Conservation (phyloP, 306 rosid genomes). For the Pyrus bretschneideri region DNA sequence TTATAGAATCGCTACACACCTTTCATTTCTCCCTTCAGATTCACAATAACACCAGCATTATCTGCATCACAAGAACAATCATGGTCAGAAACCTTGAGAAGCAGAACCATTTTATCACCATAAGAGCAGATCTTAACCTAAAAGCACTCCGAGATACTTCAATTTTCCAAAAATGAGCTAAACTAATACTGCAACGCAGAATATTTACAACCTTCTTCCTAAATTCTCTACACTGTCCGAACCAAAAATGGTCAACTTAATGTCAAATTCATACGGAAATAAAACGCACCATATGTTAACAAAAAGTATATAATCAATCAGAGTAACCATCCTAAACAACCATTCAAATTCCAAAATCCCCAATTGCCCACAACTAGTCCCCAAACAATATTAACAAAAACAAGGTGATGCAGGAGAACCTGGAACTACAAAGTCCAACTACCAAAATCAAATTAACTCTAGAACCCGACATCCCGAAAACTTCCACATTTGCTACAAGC, state of each 20-base stretch:
- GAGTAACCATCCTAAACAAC: neutral
- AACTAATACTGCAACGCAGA: neutral
- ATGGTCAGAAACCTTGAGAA: neutral
- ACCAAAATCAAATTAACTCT: neutral
- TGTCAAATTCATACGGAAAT: neutral
- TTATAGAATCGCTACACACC: slow-evolving; percentile 22
- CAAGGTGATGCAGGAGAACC: neutral
- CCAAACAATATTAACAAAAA: neutral
- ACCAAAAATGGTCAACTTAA: neutral
- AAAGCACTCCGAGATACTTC: neutral
- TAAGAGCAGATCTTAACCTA: neutral
- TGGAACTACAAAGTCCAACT: neutral
- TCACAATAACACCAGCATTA: slow-evolving; percentile 75
- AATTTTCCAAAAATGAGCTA: neutral
- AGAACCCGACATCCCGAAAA: neutral
- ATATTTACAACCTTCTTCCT: neutral
- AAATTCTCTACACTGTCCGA: neutral
- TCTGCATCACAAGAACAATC: neutral
- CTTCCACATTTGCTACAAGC: neutral
- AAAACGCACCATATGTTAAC: neutral
- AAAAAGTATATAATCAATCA: neutral
- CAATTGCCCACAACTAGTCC: neutral
- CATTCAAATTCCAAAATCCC: neutral
- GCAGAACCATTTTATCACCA: neutral
- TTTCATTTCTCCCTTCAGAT: slow-evolving; percentile 92